Base-by-base conservation (phyloP, 2,329 filamentous ascomycete genomes). In the Botrytis fabae region DNA sequence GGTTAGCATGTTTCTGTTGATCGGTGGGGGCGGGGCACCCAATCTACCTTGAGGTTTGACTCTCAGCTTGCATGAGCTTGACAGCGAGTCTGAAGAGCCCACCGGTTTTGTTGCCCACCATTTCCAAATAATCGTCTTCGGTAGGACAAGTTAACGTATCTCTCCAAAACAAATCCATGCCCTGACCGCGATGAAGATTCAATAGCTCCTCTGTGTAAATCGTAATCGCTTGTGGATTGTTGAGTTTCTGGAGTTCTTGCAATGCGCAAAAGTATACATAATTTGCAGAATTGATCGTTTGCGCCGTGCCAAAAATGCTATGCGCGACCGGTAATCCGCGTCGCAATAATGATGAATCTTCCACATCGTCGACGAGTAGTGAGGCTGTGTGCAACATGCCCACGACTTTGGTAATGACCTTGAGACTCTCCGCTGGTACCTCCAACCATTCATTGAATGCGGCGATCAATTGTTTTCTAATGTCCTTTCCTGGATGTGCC, bases 31-130 rank as follows among this genome's bases (percentile, higher is more conserved):
- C 16, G 51, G 32, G 40, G 70, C 59, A 75, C n/a, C n/a, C 51
- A 28, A n/a, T 75, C 54, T 80, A 85, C 84, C 84, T 82, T 25
- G 82, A 76, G 32, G 81, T 83, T 48, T 83, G 81, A 73, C 85
- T 87, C 83, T 95, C 92, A 71, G 91, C 92, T 82, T 95, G 93
- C 93, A 97, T 97, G 44, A 97, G 87, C 83, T 95, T 94, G 81
- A 97, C 91, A 59, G 92, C 93, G 16, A 97, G 84, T 59, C 93
- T 88, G 85, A 97, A 97, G 1, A 97, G 86, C 0, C 94, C 94
- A 70, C 93, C 94, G 0, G 94, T 97, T 84, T 97, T 97, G 84
- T 97, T 95, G 78, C 89, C 89, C 18, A 97, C 93, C 94, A 97
- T 97, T 81, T 97, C 92, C n/a, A 97, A 87, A 83, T 97, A 97